Conservation (phyloP, 176 grass and related monocot species). For the Melocanna baccifera region DNA sequence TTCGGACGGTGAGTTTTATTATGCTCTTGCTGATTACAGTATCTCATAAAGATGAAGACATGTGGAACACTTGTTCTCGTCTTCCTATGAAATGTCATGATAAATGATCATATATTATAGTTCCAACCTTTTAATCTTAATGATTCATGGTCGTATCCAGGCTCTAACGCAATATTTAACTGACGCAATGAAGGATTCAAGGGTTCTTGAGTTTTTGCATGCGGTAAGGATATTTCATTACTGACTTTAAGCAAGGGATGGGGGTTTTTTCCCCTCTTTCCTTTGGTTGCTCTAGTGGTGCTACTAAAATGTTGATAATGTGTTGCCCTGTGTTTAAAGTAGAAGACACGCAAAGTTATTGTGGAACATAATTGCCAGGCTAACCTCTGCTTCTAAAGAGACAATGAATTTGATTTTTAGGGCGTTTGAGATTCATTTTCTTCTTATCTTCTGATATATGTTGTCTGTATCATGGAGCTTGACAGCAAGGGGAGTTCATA, state of each 20-base stretch:
- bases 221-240: conserved; percentile 42
- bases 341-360: not conserved
- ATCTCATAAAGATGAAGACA: conserved; percentile 13
- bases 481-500: not conserved
- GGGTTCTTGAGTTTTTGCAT: conserved; percentile 66
- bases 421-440: not conserved
- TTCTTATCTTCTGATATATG: conserved; percentile 14
- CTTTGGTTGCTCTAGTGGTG: not conserved
- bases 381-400: not conserved
- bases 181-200: conserved; percentile 77
- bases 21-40: conserved; percentile 9
- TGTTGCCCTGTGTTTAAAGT: not conserved
- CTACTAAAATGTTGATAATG: not conserved
- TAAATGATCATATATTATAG: not conserved
- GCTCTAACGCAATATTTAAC: conserved; percentile 60
- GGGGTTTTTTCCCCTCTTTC: not conserved
- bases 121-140: conserved; percentile 15
- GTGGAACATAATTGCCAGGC: not conserved
- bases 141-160: conserved; percentile 42
- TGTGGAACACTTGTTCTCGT: conserved; percentile 1
- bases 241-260: conserved; percentile 8
- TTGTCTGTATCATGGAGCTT: not conserved
- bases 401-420: not conserved
- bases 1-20: conserved; percentile 58
- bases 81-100: not conserved